These are phyloP conservation scores for Breviolum minutum DNA, from an alignment of 73 alveolate species.

Conservation along the genomic window DNA sequence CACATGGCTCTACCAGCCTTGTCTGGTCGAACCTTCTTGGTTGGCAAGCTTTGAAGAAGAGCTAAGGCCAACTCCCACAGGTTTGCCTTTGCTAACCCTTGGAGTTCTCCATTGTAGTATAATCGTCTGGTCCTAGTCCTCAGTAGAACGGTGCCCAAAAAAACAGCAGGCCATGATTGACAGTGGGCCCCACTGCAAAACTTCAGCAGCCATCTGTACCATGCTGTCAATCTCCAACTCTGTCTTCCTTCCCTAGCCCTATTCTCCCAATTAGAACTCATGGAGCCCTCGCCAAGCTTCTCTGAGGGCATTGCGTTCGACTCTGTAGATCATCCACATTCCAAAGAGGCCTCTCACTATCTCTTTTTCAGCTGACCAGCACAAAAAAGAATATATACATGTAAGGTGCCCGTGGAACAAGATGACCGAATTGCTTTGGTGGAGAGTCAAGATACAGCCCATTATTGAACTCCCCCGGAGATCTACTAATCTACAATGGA, in stretches of 20 bases:
- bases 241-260: too few species aligned
- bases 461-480: too few species aligned
- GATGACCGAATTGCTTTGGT: background rate
- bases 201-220: too few species aligned
- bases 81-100: background rate
- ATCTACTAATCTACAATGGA: too few species aligned
- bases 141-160: too few species aligned
- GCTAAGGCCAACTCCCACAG: background rate
- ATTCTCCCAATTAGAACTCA: too few species aligned
- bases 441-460: too few species aligned
- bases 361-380: background rate
- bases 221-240: too few species aligned
- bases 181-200: too few species aligned
- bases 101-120: slow-evolving; percentile 10
- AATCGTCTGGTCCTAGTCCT: slow-evolving; percentile 12
- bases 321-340: background rate
- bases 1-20: background rate
- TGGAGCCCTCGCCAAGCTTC: background rate
- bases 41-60: slow-evolving; percentile 26
- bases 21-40: slow-evolving; percentile 36
- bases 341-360: background rate
- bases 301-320: background rate
- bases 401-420: background rate
- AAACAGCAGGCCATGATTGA: too few species aligned
- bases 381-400: too few species aligned